These are phyloP conservation scores for Hymenoscyphus fructigenus DNA, from an alignment of 2,329 filamentous ascomycete genomes.

Conservation along the genomic window DNA sequence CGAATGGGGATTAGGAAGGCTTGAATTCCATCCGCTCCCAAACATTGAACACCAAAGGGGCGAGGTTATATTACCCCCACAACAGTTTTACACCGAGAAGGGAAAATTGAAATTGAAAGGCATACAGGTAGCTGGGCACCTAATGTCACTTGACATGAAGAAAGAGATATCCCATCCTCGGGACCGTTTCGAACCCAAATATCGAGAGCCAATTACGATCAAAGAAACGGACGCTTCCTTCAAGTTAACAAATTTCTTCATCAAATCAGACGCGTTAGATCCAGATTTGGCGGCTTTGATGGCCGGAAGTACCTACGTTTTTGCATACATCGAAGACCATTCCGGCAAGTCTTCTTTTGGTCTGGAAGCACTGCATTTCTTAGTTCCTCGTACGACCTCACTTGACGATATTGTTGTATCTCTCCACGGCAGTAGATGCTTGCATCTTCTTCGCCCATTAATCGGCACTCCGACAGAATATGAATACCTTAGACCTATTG, in stretches of 20 bases:
- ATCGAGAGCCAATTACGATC: constrained; percentile 2
- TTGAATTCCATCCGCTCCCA: neutral
- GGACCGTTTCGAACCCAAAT: constrained; percentile 6
- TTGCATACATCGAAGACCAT: constrained; percentile 6
- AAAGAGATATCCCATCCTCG: constrained; percentile 9
- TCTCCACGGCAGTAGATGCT: constrained; percentile 6
- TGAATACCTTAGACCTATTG: constrained; percentile 7
- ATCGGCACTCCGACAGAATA: neutral
- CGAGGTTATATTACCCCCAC: no score
- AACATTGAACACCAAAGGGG: neutral
- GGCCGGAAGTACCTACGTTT: neutral
- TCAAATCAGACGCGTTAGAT: constrained; percentile 2
- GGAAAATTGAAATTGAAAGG: constrained; percentile 2
- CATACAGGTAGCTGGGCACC: neutral
- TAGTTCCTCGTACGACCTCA: constrained; percentile 5
- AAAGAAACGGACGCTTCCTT: neutral
- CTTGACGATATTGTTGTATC: constrained; percentile 8
- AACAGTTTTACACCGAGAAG: neutral
- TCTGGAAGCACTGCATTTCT: constrained; percentile 3
- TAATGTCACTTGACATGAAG: neutral
- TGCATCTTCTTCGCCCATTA: constrained; percentile 3
- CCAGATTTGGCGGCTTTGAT: neutral
- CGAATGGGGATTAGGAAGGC: constrained; percentile 5
- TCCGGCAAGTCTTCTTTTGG: constrained; percentile 3
- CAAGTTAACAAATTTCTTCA: neutral